Conservation (phyloP, 2,329 filamentous ascomycete species). For the Aureobasidium melanogenum region DNA sequence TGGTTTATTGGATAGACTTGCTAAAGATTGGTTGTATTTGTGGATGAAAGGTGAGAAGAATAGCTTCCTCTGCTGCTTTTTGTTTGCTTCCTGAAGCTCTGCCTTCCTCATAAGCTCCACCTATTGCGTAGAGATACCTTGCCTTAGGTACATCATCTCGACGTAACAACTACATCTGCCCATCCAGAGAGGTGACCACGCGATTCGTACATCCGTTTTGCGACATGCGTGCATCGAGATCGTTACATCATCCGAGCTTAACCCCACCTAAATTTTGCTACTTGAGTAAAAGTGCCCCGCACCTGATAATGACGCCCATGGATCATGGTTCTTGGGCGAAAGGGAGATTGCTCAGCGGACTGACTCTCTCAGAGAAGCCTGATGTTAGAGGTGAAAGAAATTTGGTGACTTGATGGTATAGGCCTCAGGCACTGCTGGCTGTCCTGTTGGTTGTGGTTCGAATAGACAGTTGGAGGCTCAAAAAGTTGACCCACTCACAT, state of each 20-base stretch:
- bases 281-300: not conserved
- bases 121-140: not conserved
- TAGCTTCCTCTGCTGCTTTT: constrained; percentile 5
- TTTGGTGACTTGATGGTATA: not conserved
- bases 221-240: constrained; percentile 2
- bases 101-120: no score
- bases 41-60: not conserved
- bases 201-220: not conserved
- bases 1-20: not conserved
- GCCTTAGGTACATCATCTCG: not conserved
- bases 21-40: not conserved
- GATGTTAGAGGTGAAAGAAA: no score
- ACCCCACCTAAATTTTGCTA: not conserved
- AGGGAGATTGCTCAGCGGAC: not conserved
- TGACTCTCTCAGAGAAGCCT: not conserved
- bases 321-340: not conserved
- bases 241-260: not conserved
- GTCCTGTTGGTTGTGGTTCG: not conserved
- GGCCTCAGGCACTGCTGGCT: no score
- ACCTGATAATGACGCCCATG: not conserved
- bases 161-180: not conserved
- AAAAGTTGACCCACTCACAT: not conserved
- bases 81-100: not conserved
- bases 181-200: no score
- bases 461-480: not conserved